Evolutionary conservation across 2,329 filamentous ascomycete genomes (phyloP).

Genomic region (Aspergillus amoenus): DNA sequence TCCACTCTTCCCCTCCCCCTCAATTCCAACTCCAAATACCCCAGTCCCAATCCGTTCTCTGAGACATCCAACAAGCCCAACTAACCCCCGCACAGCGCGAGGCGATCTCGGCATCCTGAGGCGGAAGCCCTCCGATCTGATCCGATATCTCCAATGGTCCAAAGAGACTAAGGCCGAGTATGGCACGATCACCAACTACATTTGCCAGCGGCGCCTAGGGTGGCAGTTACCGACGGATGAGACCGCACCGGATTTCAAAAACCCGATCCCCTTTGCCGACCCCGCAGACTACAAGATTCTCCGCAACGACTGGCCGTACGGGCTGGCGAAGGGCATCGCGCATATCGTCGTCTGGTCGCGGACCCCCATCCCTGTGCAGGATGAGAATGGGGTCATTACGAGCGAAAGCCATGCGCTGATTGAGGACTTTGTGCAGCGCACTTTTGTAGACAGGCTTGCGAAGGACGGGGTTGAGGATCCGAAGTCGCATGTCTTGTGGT

Average conservation of each 20-base stretch:
- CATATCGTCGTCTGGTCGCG: conserved; percentile 61
- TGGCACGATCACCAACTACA: conserved; percentile 57
- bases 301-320: conserved; percentile 65
- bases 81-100: conserved; percentile 28
- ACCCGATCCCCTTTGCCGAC: conserved; percentile 55
- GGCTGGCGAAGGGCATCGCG: conserved; percentile 52
- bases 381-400: conserved; percentile 51
- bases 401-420: conserved; percentile 49
- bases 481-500: conserved; percentile 57
- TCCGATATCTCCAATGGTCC: conserved; percentile 61
- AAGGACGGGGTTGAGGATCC: conserved; percentile 35
- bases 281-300: conserved; percentile 56
- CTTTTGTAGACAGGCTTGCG: conserved; percentile 48
- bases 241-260: conserved; percentile 33
- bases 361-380: conserved; percentile 48
- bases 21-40: not conserved
- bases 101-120: conserved; percentile 58
- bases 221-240: conserved; percentile 45
- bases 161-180: conserved; percentile 54
- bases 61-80: not conserved
- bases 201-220: conserved; percentile 54
- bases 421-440: conserved; percentile 49
- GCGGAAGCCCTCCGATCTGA: conserved; percentile 59
- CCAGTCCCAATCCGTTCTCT: not conserved
- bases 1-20: conserved; percentile 1